A percentile compares a stretch with the other conserved stretches of the same genome.
Evolutionary conservation across 371 early-diverging fungal species (phyloP).

Genomic region (Apophysomyces elegans): DNA sequence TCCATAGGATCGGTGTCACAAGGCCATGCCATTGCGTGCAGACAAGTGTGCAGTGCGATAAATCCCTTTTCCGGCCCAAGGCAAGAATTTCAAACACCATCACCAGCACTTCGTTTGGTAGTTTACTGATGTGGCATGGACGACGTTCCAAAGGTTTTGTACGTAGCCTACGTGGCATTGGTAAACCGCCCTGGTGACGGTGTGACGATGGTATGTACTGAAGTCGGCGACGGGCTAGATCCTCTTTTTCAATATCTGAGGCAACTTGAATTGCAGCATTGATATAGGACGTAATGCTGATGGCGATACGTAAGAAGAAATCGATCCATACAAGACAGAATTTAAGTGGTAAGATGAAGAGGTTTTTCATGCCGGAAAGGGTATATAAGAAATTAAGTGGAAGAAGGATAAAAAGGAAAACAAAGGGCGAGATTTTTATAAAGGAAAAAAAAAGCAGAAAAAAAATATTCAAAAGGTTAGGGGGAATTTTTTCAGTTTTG

Average conservation of each 20-base stretch:
- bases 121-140: slow-evolving; percentile 13
- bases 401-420: slow-evolving; percentile 12
- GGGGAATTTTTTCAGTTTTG: background rate
- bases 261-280: slow-evolving; percentile 5
- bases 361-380: slow-evolving; percentile 1
- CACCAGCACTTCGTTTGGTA: slow-evolving; percentile 40
- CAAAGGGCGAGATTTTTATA: slow-evolving; percentile 10
- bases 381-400: slow-evolving; percentile 3
- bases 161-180: background rate
- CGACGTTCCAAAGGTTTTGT: slow-evolving; percentile 7
- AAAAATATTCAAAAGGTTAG: slow-evolving; percentile 5
- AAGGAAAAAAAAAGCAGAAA: slow-evolving; percentile 10
- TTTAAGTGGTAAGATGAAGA: slow-evolving; percentile 4
- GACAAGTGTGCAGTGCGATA: slow-evolving; percentile 34
- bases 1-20: slow-evolving; percentile 44
- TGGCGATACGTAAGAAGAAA: background rate
- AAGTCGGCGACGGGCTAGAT: slow-evolving; percentile 2
- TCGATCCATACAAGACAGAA: slow-evolving; percentile 1
- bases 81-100: slow-evolving; percentile 30
- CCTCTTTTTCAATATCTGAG: slow-evolving; percentile 4
- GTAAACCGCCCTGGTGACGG: slow-evolving; percentile 2
- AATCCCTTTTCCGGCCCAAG: slow-evolving; percentile 11
- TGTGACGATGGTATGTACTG: slow-evolving; percentile 1
- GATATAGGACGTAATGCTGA: background rate
- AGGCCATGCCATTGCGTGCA: slow-evolving; percentile 40